A percentile compares a stretch with the other conserved stretches of the same genome.
These are phyloP conservation scores for Lachancea sp. DNA, from an alignment of 805 yeast species.

Conservation along the genomic window DNA sequence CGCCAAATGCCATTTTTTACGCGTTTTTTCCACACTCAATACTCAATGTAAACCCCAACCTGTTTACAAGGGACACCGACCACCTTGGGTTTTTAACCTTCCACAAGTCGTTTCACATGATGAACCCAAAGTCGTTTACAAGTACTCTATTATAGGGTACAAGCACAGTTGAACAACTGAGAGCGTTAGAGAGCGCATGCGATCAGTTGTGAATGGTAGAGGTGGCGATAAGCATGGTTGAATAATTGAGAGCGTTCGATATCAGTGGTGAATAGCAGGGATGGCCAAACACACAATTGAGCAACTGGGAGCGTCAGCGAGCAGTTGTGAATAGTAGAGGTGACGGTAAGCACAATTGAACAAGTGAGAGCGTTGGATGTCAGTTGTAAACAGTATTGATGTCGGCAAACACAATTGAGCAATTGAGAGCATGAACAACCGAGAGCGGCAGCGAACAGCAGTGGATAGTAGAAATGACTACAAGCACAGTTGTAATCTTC, in stretches of 20 bases:
- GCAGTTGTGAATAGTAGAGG: neutral
- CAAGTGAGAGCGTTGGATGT: neutral
- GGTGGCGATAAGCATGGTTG: neutral
- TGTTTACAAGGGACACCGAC: too few relatives aligned
- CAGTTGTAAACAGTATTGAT: neutral
- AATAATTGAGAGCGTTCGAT: neutral
- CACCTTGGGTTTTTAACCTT: too few relatives aligned
- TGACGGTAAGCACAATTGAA: neutral
- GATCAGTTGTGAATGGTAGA: neutral
- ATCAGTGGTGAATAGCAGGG: neutral
- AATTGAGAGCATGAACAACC: neutral
- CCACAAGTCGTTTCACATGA: neutral
- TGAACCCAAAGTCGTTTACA: neutral
- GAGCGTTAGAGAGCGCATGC: neutral
- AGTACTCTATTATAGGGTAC: neutral
- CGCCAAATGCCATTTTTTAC: too few relatives aligned
- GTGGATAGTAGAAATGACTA: too few relatives aligned
- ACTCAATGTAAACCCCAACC: too few relatives aligned
- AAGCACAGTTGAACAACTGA: neutral
- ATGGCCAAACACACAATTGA: neutral
- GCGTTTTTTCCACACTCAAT: too few relatives aligned
- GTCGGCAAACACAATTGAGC: neutral
- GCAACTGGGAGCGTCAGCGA: neutral
- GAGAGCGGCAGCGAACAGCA: too few relatives aligned
- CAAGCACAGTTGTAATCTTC: too few relatives aligned